Evolutionary conservation across 441 rosid species (phyloP).

Genomic region (Brassica hybrid): DNA sequence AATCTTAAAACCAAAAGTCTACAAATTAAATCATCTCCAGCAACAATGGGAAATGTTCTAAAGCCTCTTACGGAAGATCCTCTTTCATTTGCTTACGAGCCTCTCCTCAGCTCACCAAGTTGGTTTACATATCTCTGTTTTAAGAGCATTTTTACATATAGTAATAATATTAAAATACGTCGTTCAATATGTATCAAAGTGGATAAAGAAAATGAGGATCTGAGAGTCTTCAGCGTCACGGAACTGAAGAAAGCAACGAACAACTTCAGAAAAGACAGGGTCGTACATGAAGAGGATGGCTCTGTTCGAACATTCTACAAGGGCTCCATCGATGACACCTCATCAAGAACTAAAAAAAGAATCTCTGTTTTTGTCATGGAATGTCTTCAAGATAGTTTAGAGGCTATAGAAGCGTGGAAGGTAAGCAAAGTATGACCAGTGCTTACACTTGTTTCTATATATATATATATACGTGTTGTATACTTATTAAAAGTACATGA

Average conservation of each 20-base stretch:
- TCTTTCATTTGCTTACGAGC: background rate
- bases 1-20: background rate
- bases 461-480: background rate
- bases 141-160: background rate
- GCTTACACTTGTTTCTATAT: background rate
- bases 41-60: conserved; percentile 27
- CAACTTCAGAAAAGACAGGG: background rate
- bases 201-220: background rate
- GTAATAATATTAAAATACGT: background rate
- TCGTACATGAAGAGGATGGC: background rate
- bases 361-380: conserved; percentile 26
- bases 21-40: background rate
- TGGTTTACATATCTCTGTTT: background rate
- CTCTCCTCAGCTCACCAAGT: background rate
- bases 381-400: conserved; percentile 10
- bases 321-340: conserved; percentile 21
- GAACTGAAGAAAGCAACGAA: conserved; percentile 28
- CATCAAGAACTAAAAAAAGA: conserved; percentile 11
- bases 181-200: background rate
- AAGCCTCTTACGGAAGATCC: conserved; percentile 10
- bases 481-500: background rate
- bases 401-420: conserved; percentile 26
- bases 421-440: background rate
- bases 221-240: conserved; percentile 20
- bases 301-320: background rate